Evolutionary conservation across 805 yeast genomes (phyloP).

Genomic region (Saccharomycopsis fibuligera): DNA sequence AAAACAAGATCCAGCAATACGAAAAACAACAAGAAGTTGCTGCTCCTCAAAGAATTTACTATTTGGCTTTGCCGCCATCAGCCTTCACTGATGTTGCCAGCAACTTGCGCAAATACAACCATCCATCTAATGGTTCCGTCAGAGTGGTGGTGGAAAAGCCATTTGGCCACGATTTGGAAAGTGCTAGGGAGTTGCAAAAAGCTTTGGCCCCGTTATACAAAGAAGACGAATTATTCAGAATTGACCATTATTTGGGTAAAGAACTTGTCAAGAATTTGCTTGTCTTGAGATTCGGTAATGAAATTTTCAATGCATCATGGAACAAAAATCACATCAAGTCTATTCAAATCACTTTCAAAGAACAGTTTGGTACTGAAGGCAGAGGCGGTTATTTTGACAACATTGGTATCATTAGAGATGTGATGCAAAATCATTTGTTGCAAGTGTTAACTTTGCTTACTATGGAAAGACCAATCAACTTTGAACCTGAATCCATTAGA

Average conservation of each 20-base stretch:
- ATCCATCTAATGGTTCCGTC: conserved; percentile 62
- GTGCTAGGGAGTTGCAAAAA: conserved; percentile 70
- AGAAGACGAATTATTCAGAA: conserved; percentile 90
- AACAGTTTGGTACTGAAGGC: conserved; percentile 98
- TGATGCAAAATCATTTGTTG: conserved; percentile 94
- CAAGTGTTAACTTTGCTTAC: conserved; percentile 88
- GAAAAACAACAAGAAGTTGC: conserved; percentile 43
- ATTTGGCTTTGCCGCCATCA: conserved; percentile 92
- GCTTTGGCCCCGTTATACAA: conserved; percentile 78
- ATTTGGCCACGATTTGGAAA: conserved; percentile 84
- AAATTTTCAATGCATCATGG: conserved; percentile 85
- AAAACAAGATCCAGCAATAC: conserved; percentile 46
- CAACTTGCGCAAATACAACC: conserved; percentile 61
- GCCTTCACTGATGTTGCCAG: conserved; percentile 77
- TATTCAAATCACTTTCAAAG: conserved; percentile 90
- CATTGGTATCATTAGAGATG: conserved; percentile 92
- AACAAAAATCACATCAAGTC: conserved; percentile 69
- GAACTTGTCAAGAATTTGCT: conserved; percentile 94
- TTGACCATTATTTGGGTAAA: conserved; percentile 96
- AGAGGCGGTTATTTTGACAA: conserved; percentile 96
- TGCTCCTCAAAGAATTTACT: conserved; percentile 74
- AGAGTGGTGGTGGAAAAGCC: conserved; percentile 95
- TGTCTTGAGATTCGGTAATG: conserved; percentile 86
- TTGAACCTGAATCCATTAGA: conserved; percentile 86
- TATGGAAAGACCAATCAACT: conserved; percentile 93